Percentiles rank a stretch among this genome's conserved stretches.
Evolutionary conservation across 208 protist species (phyloP).

Genomic region (Trypanosoma vivax): DNA sequence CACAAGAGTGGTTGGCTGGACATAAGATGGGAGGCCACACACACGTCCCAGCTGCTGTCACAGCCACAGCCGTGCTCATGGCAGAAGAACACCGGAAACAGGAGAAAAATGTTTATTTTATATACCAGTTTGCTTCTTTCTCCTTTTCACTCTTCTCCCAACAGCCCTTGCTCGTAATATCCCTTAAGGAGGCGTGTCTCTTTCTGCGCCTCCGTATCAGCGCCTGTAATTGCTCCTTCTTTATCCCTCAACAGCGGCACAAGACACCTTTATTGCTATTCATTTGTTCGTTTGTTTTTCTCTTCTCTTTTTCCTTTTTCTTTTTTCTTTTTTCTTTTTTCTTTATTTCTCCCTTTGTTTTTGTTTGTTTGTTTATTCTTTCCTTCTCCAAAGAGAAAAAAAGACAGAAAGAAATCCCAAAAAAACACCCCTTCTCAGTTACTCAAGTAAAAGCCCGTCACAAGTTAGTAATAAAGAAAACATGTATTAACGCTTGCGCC

Average conservation of each 20-base stretch:
- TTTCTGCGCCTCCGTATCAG: slow-evolving; percentile 1
- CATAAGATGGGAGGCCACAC: too few relatives aligned
- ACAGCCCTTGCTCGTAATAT: background rate
- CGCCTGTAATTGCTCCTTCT: background rate
- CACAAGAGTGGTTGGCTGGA: too few relatives aligned
- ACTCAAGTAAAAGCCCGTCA: background rate
- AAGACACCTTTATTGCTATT: background rate
- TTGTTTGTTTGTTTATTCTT: slow-evolving; percentile 6
- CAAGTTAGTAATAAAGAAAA: too few relatives aligned
- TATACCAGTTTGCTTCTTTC: background rate
- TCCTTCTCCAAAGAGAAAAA: slow-evolving; percentile 8
- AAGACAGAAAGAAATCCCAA: background rate
- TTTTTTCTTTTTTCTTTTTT: slow-evolving; percentile 6
- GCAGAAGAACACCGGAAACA: slow-evolving; percentile 1
- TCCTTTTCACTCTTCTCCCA: slow-evolving; percentile 4
- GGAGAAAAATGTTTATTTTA: slow-evolving; percentile 7
- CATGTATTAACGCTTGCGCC: too few relatives aligned
- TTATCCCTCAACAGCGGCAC: background rate
- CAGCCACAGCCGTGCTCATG: too few relatives aligned
- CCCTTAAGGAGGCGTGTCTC: background rate
- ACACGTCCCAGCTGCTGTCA: too few relatives aligned
- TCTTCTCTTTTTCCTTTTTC: slow-evolving; percentile 5
- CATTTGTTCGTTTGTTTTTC: slow-evolving; percentile 5
- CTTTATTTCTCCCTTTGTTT: slow-evolving; percentile 2
- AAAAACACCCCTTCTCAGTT: background rate